phyloP scores from a whole-genome alignment of 2,329 filamentous ascomycete species.

The Coniochaeta hoffmannii region DNA sequence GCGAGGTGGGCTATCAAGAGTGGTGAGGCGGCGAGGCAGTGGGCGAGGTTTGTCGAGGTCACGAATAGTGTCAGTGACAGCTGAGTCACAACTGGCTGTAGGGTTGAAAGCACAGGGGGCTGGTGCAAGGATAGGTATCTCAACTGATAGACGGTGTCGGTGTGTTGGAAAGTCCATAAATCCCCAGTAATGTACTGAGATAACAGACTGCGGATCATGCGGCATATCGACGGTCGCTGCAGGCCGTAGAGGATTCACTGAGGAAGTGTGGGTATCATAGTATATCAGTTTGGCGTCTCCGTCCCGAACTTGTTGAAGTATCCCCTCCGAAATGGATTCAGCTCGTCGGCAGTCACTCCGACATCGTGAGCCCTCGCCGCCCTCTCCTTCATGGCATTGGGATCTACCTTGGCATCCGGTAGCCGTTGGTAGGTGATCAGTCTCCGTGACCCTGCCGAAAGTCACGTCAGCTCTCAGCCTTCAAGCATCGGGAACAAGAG shows the following conservation, averaged over 20 bases:
- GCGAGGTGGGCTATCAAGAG: slow-evolving; percentile 85
- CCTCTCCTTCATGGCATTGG: slow-evolving; percentile 27
- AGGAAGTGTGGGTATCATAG: too few species aligned
- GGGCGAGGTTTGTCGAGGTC: slow-evolving; percentile 75
- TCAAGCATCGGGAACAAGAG: not conserved
- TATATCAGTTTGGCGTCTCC: not conserved
- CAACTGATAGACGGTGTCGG: not conserved
- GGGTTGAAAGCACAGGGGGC: not conserved
- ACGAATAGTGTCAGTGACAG: slow-evolving; percentile 47
- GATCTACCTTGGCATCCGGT: slow-evolving; percentile 48
- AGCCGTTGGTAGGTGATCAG: slow-evolving; percentile 79
- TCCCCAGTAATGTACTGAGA: too few species aligned
- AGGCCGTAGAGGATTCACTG: too few species aligned
- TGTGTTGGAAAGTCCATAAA: too few species aligned
- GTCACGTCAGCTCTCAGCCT: not conserved
- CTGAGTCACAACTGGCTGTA: not conserved
- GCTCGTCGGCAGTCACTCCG: slow-evolving; percentile 43
- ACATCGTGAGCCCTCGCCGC: slow-evolving; percentile 18
- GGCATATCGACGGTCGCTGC: too few species aligned
- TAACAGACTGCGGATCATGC: too few species aligned
- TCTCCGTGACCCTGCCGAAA: slow-evolving; percentile 65
- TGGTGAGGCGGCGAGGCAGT: slow-evolving; percentile 76
- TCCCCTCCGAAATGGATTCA: slow-evolving; percentile 52
- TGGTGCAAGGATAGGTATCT: not conserved
- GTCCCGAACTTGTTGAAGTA: slow-evolving; percentile 50